Conservation (phyloP, 2,329 filamentous ascomycete genomes). For the Colletotrichum orchidophilum region DNA sequence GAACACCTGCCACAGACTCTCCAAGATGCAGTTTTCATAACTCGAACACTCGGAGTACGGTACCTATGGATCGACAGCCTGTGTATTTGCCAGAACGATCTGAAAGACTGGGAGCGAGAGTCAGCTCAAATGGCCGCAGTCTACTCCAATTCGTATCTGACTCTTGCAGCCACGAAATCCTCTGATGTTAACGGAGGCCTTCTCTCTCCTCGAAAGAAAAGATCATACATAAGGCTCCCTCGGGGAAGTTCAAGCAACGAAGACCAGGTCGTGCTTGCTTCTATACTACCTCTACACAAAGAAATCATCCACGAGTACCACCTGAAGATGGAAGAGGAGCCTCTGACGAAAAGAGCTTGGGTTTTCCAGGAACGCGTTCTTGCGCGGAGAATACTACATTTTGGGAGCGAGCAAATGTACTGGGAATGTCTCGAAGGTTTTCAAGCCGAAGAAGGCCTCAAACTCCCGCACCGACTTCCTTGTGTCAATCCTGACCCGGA, state of each 20-base stretch:
- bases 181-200: slow-evolving; percentile 37
- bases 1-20: slow-evolving; percentile 36
- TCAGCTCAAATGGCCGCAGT: slow-evolving; percentile 38
- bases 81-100: slow-evolving; percentile 42
- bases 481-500: not conserved
- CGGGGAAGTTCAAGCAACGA: not conserved
- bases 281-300: not conserved
- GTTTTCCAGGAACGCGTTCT: slow-evolving; percentile 43
- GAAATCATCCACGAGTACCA: slow-evolving; percentile 4
- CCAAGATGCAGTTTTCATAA: slow-evolving; percentile 38
- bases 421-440: slow-evolving; percentile 30
- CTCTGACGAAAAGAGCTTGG: slow-evolving; percentile 39
- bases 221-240: slow-evolving; percentile 3
- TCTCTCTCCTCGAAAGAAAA: slow-evolving; percentile 9
- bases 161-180: slow-evolving; percentile 37
- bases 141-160: slow-evolving; percentile 39
- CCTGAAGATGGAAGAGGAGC: not conserved
- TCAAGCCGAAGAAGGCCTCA: slow-evolving; percentile 16
- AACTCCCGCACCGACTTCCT: not conserved
- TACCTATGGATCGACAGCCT: slow-evolving; percentile 45
- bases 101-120: slow-evolving; percentile 38
- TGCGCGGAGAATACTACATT: slow-evolving; percentile 41
- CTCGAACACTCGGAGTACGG: slow-evolving; percentile 35
- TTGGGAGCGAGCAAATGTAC: slow-evolving; percentile 21
- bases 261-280: not conserved